A percentile compares a stretch with the other conserved stretches of the same genome.
These are phyloP conservation scores for Alternaria ethzedia DNA, from an alignment of 2,329 filamentous ascomycete genomes.

Conservation along the genomic window DNA sequence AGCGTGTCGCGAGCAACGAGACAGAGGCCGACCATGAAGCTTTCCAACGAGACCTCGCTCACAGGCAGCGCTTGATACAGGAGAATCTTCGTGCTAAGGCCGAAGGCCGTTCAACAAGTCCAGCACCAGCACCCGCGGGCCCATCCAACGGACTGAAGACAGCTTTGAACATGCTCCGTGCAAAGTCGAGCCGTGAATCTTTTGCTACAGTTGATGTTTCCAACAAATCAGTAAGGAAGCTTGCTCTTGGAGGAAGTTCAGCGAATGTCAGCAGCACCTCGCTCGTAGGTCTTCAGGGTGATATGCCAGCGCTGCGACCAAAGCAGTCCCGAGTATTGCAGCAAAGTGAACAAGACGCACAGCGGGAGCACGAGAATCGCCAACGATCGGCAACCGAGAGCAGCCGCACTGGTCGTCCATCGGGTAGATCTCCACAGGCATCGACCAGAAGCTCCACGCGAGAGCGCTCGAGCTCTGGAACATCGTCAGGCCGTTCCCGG, in stretches of 20 bases:
- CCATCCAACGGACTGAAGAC: conserved; percentile 54
- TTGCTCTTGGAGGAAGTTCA: conserved; percentile 60
- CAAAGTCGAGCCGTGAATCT: conserved; percentile 72
- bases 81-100: conserved; percentile 75
- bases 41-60: conserved; percentile 75
- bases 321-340: conserved; percentile 42
- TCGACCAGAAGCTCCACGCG: conserved; percentile 52
- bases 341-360: conserved; percentile 45
- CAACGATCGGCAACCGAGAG: conserved; percentile 47
- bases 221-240: conserved; percentile 66
- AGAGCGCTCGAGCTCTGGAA: conserved; percentile 63
- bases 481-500: conserved; percentile 60
- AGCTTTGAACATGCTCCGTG: conserved; percentile 68
- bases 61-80: conserved; percentile 72
- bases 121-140: conserved; percentile 41
- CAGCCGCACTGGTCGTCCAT: conserved; percentile 33
- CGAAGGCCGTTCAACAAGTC: conserved; percentile 54
- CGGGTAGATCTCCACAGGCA: conserved; percentile 47
- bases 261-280: conserved; percentile 48
- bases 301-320: conserved; percentile 34
- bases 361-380: conserved; percentile 38
- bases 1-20: conserved; percentile 57
- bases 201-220: conserved; percentile 60
- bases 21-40: conserved; percentile 68
- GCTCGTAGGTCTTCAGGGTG: conserved; percentile 31